Base-by-base conservation (phyloP, 2,329 filamentous ascomycete genomes). In the Davidsoniella virescens region DNA sequence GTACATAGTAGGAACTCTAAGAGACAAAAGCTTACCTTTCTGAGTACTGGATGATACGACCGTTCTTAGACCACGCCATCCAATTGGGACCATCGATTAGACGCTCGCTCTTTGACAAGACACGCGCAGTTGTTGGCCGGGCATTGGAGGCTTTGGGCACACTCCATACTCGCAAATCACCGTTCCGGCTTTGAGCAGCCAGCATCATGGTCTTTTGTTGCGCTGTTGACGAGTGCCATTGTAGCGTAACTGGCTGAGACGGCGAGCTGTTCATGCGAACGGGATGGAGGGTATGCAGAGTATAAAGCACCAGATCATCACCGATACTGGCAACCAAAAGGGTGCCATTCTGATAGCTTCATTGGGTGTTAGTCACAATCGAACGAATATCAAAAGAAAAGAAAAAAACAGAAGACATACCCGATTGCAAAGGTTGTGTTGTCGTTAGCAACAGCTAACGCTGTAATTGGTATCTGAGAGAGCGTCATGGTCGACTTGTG, bases 41-140 rank as follows among this genome's bases (percentile, higher is more conserved):
- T 4, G 85, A 84, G 64, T 80, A 88, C 65, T 98, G 92, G 55
- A 98, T 80, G 56, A 98, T 87, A 57, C 88, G 83, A 38, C 92
- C 92, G 67, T 94, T 96, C 67, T 95, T 96, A 0, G 92, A 96
- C 92, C 92, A 98, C 17, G 80, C 84, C 71, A 95, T 88, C 92
- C 92, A 98, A 62, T 94, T 94, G 37, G 85, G 82, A 1, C 87
- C 87, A 2, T 78, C 67, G 33, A 78, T 69, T 56, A 75, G 80
- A 39, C 42, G 17, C 33, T 94, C 87, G 6, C 80, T 80, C 58
- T 84, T 75, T 63, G 86, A 90, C 45, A 98, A 68, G 25, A 93
- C 81, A 55, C 92, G 76, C 53, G 96, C 93, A 6, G 95, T 84
- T 60, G 88, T 90, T 36, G 88, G 88, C 16, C 94, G 84, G 44